Evolutionary conservation across 73 alveolate species (phyloP), one percentile per base, ranked within the genome.

Genomic region (Tetrahymena thermophila): DNA sequence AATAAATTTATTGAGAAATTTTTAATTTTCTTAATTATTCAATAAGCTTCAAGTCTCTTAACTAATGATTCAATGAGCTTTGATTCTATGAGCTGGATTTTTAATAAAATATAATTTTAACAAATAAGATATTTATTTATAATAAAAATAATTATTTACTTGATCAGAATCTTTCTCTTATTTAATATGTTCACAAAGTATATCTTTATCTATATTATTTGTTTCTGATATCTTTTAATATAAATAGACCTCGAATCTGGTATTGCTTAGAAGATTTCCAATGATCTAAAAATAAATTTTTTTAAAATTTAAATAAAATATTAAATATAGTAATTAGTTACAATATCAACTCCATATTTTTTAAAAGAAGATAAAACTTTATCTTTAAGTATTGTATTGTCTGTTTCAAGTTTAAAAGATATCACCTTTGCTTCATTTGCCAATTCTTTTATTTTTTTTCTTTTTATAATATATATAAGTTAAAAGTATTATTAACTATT

Each of bases 371-470:
- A 85, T n/a, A 10, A 10, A 0, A 95, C 84, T 89, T 95, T 95
- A 31, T 95, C 34, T 55, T 44, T 7, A 0, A 95, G 89, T 10
- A 95, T 50, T 14, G 85, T 31, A 11, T 44, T 23, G 55, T 95
- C 97, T 19, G 95, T 89, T 55, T 95, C 95, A 17, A 43, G 35
- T 34, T 94, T 93, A 17, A 93, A 93, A 17, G 94, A 43, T 10
- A 55, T 35, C 14, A 94, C 43, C 19, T 31, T 15, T 34, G 93
- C 42, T 21, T 94, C 57, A 34, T 43, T 34, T 16, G 56, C 35
- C 34, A 56, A 55, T 93, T 56, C 84, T 93, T 93, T 93, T n/a
- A 93, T 42, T 23, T 42, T n/a, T 42, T 43, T 43, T 25, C 56
- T 42, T 43, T 42, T 8, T n/a, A 16, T 94, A 16, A 23, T 10